Evolutionary conservation across 495 filamentous ascomycete genomes (phyloP), one percentile per base, ranked within the genome.

Genomic region (Amniculicola lignicola): DNA sequence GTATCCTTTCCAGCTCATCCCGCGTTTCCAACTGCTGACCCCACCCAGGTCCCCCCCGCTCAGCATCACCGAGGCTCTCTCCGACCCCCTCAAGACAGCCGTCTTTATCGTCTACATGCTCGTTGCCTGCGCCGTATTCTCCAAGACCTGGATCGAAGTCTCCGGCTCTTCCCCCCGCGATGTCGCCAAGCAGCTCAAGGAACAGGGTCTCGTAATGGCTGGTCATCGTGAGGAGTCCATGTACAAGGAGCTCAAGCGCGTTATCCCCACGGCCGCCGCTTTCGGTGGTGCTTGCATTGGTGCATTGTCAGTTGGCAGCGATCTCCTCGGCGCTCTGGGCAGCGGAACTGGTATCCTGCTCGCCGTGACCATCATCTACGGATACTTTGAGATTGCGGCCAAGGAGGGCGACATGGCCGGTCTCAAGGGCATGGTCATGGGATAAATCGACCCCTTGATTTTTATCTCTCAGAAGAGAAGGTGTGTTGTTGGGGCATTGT

Each of bases 121-220:
- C 46, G 84, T 87, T 62, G 94, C 94, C 59, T 99, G 94, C 66
- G 94, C 94, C 46, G 81, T 97, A 69, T 99, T 99, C 81, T 96
- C 90, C 73, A 99, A 97, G 88, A 97, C 93, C 21, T 98, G 93
- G 94, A 97, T 99, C 68, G 94, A 99, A 74, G 94, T 99, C 57
- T 96, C 92, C 29, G 94, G 94, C 70, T 95, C 91, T 54, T 88
- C 87, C 73, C 94, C 94, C 21, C 87, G 94, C 71, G 94, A 99
- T 69, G 94, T 99, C 59, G 94, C 94, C 61, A 99, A 99, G 85
- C 94, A 99, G 77, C 82, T 99, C 68, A 99, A 99, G 84, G 94
- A 97, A 69, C 92, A 96, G 75, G 92, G 94, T 66, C 84, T 99
- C 43, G 90, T 97, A 65, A 99, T 99, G 94, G 93, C 94, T 65